These are phyloP conservation scores for Fusarium sp. DNA, from an alignment of 2,329 filamentous ascomycete species.

Conservation along the genomic window DNA sequence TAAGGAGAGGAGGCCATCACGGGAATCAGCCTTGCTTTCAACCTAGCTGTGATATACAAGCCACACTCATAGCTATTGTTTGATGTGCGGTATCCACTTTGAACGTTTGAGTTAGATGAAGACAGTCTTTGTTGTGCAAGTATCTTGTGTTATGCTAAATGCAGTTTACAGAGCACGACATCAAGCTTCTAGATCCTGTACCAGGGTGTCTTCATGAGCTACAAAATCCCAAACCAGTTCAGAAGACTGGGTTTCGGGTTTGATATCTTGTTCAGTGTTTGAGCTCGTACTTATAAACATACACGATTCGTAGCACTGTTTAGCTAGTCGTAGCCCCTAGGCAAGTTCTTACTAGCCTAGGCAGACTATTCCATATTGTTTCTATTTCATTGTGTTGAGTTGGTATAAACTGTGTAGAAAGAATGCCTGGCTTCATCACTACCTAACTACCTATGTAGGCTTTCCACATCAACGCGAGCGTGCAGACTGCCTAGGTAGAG, in stretches of 20 bases:
- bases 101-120: no score
- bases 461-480: background rate
- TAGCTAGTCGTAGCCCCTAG: no score
- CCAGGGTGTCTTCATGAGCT: background rate
- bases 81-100: background rate
- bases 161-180: background rate
- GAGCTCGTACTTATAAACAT: no score
- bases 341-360: no score
- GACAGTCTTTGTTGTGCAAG: background rate
- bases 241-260: background rate
- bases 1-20: conserved; percentile 11
- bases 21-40: conserved; percentile 31
- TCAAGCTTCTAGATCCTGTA: background rate
- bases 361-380: no score
- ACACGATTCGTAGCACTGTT: no score
- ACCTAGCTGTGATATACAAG: conserved; percentile 11
- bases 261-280: background rate
- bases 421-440: background rate
- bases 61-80: background rate
- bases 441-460: no score
- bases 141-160: background rate
- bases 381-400: no score
- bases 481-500: background rate
- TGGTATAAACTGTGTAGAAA: background rate
- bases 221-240: background rate